Percentiles rank a stretch among this genome's conserved stretches.
These are phyloP conservation scores for Urostyla sp. DNA, from an alignment of 73 alveolate genomes.

Conservation along the genomic window DNA sequence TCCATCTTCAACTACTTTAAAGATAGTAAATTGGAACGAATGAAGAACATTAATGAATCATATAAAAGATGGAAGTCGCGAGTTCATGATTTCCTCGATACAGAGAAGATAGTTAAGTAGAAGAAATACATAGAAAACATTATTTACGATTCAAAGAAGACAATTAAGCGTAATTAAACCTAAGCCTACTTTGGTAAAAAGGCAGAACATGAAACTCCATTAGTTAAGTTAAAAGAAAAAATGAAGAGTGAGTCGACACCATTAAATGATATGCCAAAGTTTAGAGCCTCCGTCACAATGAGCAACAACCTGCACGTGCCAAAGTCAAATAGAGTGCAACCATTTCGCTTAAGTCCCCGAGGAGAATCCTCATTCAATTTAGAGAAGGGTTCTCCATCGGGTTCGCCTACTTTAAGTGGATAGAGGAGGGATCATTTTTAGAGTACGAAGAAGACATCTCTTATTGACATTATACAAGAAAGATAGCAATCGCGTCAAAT, in stretches of 20 bases:
- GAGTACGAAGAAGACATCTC: too few species aligned
- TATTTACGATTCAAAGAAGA: neutral
- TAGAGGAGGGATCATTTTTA: neutral
- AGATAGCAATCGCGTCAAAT: neutral
- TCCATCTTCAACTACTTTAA: constrained; percentile 16
- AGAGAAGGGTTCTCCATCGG: neutral
- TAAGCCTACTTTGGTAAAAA: neutral
- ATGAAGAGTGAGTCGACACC: neutral
- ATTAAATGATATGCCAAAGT: too few species aligned
- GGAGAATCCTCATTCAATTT: neutral
- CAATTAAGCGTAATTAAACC: neutral
- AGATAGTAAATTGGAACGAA: constrained; percentile 25
- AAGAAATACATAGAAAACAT: too few species aligned
- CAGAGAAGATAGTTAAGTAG: neutral
- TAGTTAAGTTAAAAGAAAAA: neutral
- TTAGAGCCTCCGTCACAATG: too few species aligned
- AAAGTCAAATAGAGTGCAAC: neutral
- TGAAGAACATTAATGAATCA: constrained; percentile 40
- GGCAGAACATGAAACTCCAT: neutral
- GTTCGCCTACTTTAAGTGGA: neutral
- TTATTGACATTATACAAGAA: neutral
- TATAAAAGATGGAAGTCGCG: constrained; percentile 20
- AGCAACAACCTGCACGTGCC: neutral
- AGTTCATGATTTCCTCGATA: neutral
- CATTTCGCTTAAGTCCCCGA: neutral